phyloP scores from a whole-genome alignment of 2,329 filamentous ascomycete genomes.

The Colletotrichum endophyticum region DNA sequence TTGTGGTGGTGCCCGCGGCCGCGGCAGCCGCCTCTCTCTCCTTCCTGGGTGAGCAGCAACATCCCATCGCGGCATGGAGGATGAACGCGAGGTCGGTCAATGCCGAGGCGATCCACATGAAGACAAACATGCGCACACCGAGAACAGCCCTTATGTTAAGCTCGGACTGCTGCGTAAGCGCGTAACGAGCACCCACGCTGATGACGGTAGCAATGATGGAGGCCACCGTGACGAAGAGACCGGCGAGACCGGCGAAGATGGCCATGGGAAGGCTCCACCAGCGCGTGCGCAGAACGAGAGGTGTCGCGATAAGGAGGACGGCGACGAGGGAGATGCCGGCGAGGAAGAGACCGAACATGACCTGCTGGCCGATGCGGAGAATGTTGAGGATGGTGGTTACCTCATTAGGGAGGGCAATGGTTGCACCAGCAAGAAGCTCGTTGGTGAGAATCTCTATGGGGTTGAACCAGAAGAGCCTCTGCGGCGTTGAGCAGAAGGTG shows the following conservation, averaged over 20 bases:
- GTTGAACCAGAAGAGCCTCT: conserved; percentile 87
- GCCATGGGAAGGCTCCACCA: conserved; percentile 70
- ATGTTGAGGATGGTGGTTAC: conserved; percentile 77
- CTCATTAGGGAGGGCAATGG: conserved; percentile 78
- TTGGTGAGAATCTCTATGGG: conserved; percentile 81
- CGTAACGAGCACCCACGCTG: conserved; percentile 80
- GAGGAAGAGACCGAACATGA: conserved; percentile 92
- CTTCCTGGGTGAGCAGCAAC: conserved; percentile 61
- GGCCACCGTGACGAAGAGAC: conserved; percentile 71
- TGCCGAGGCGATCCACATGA: conserved; percentile 85
- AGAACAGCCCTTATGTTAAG: conserved; percentile 78
- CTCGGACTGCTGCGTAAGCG: conserved; percentile 72
- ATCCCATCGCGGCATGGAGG: conserved; percentile 78
- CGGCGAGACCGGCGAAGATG: conserved; percentile 70
- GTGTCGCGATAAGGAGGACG: conserved; percentile 71
- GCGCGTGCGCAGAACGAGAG: conserved; percentile 58
- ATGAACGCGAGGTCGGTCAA: conserved; percentile 73
- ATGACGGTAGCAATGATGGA: conserved; percentile 82
- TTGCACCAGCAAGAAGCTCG: conserved; percentile 82
- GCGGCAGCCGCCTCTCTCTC: background rate
- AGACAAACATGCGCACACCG: conserved; percentile 78
- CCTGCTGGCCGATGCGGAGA: conserved; percentile 74
- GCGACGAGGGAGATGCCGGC: conserved; percentile 72
- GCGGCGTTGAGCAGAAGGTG: conserved; percentile 74
- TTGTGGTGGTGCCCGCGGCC: background rate